Base-by-base conservation (phyloP, 2,329 filamentous ascomycete species). In the Neofusicoccum parvum region DNA sequence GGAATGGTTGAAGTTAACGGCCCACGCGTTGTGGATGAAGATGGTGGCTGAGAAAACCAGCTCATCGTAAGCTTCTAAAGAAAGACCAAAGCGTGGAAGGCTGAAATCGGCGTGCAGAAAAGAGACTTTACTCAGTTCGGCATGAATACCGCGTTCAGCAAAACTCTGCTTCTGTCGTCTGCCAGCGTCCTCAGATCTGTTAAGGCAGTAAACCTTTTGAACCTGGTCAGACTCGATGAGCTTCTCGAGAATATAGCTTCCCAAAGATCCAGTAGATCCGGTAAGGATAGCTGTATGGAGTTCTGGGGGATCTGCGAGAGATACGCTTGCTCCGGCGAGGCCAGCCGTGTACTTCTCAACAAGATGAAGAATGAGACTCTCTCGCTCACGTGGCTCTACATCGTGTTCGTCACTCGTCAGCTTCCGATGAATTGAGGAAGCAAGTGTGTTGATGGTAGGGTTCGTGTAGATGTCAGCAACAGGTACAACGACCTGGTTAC, bases 11-110 rank as follows among this genome's bases (percentile, higher is more conserved):
- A 78, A 78, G 66, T 78, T 70, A 12, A 79, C 76, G 1, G 74
- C 70, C 76, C 76, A 79, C 0, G 76, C 76, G 59, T 75, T 77
- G 71, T 78, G 76, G 45, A 78, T 72, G 65, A 77, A 68, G 32
- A 70, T 54, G 37, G 72, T 73, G 12, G 73, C 69, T 2, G 23
- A 6, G 2, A 20, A 7, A 0, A 39, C 15, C 3, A 66, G 58
- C 49, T 50, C 23, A 32, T 48, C 39, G 48, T 66, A 66, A 0
- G 46, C 50, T 1, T 37, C 53, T 11, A 62, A 41, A 3, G 66
- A 65, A 0, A 70, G 69, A 3, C 66, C 69, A 15, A 70, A 65
- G 10, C 32, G 65, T 5, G 41, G 34, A 14, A 64, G 49, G 50
- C 36, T 49, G 36, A 70, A 65, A 39, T 69, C 63, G 64, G 59